Evolutionary conservation across 2,329 filamentous ascomycete species (phyloP).

Genomic region (Sclerotinia trifoliorum): DNA sequence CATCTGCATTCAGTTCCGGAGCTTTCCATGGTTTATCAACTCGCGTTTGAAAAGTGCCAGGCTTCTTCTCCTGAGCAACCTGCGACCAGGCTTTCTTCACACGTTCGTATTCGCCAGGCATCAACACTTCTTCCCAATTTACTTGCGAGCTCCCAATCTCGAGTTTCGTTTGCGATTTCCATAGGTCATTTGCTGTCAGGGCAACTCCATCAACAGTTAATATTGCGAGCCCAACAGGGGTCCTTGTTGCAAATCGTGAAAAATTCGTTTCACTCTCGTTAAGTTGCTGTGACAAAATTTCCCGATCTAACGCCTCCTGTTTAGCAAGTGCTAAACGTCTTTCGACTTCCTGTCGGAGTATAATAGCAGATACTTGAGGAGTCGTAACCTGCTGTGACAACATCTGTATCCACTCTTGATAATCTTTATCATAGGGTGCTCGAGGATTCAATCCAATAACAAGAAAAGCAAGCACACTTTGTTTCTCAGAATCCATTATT

Average conservation of each 20-base stretch:
- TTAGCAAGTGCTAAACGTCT: neutral
- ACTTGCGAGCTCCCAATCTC: constrained; percentile 17
- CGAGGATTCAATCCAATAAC: constrained; percentile 62
- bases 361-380: constrained; percentile 61
- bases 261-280: constrained; percentile 64
- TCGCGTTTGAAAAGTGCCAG: neutral
- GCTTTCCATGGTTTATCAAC: constrained; percentile 11
- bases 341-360: constrained; percentile 46
- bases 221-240: constrained; percentile 72
- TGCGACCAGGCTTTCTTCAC: constrained; percentile 21
- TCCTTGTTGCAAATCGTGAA: constrained; percentile 67
- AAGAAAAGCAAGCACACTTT: constrained; percentile 50
- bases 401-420: constrained; percentile 45
- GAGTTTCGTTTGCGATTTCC: constrained; percentile 22
- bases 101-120: constrained; percentile 9
- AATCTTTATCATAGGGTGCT: constrained; percentile 74
- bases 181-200: constrained; percentile 29
- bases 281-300: constrained; percentile 64
- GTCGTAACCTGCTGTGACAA: constrained; percentile 59
- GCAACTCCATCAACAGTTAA: constrained; percentile 58
- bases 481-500: constrained; percentile 70
- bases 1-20: neutral
- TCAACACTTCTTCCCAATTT: constrained; percentile 9
- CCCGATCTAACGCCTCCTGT: constrained; percentile 64
- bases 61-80: neutral